phyloP scores from a whole-genome alignment of 805 yeast genomes.

The Starmerella geochares region DNA sequence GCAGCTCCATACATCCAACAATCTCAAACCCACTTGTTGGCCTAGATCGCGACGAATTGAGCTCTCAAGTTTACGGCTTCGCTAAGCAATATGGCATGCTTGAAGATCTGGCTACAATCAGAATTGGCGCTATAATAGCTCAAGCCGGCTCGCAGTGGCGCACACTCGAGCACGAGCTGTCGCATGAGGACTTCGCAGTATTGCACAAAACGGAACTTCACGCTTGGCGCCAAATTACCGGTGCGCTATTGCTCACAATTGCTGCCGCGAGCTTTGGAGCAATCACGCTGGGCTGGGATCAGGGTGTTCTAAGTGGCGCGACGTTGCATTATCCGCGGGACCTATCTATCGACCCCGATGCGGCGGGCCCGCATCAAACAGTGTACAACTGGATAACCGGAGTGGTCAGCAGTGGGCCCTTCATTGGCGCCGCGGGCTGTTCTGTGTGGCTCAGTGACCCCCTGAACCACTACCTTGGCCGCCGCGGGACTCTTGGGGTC shows the following conservation, averaged over 20 bases:
- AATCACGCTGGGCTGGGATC: conserved; percentile 69
- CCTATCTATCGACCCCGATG: conserved; percentile 32
- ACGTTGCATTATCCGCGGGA: conserved; percentile 42
- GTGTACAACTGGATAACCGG: conserved; percentile 41
- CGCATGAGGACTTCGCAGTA: conserved; percentile 28
- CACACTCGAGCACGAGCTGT: conserved; percentile 12
- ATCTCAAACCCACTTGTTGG: conserved; percentile 14
- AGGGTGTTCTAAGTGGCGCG: conserved; percentile 61
- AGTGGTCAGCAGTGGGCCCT: conserved; percentile 55
- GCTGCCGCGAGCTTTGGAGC: conserved; percentile 56
- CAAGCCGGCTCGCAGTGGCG: conserved; percentile 33
- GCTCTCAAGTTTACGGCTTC: conserved; percentile 15
- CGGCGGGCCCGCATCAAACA: conserved; percentile 24
- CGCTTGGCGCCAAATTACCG: conserved; percentile 38
- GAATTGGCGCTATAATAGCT: conserved; percentile 49
- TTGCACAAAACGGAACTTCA: conserved; percentile 39
- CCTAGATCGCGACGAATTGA: conserved; percentile 9
- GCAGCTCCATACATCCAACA: background rate
- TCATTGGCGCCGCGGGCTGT: conserved; percentile 40
- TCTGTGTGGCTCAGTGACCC: conserved; percentile 44
- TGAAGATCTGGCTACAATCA: conserved; percentile 24
- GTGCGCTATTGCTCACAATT: conserved; percentile 39
- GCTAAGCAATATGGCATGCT: conserved; percentile 19
- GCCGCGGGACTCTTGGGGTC: conserved; percentile 37
- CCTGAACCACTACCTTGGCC: conserved; percentile 44